phyloP scores from a whole-genome alignment of 2,329 filamentous ascomycete genomes.

The Tolypocladium tropicale region DNA sequence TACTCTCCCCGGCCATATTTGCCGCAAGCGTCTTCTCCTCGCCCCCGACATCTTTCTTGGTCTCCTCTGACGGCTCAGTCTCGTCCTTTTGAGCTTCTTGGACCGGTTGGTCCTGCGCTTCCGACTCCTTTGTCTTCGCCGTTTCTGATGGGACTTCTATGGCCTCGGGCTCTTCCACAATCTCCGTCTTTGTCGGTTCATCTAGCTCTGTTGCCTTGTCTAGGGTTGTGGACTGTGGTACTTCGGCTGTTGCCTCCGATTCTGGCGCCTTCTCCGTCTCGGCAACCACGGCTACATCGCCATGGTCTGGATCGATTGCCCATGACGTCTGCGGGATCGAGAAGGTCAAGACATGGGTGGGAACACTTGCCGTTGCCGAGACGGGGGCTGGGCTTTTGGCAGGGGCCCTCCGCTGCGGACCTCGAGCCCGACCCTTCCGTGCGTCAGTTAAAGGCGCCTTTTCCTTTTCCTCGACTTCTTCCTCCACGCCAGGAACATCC shows the following conservation, averaged over 20 bases:
- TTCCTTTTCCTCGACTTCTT: constrained; percentile 47
- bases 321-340: constrained; percentile 37
- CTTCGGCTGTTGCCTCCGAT: constrained; percentile 3
- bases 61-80: not conserved
- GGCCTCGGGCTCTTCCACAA: not conserved
- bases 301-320: constrained; percentile 41
- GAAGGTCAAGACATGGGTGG: constrained; percentile 33
- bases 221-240: not conserved
- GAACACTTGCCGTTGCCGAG: constrained; percentile 12
- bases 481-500: constrained; percentile 48
- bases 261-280: constrained; percentile 7
- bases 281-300: constrained; percentile 22
- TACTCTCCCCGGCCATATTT: constrained; percentile 33
- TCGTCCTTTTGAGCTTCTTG: not conserved
- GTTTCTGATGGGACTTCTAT: not conserved
- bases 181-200: not conserved
- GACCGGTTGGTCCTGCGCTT: not conserved
- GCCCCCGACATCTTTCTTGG: constrained; percentile 1
- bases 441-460: constrained; percentile 80
- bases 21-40: constrained; percentile 26
- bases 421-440: constrained; percentile 80
- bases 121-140: not conserved
- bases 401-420: constrained; percentile 68
- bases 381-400: constrained; percentile 35
- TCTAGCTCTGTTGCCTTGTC: not conserved